A percentile compares a stretch with the other conserved stretches of the same genome.
Conservation (phyloP, 805 yeast genomes). For the Candida tallmaniae region DNA sequence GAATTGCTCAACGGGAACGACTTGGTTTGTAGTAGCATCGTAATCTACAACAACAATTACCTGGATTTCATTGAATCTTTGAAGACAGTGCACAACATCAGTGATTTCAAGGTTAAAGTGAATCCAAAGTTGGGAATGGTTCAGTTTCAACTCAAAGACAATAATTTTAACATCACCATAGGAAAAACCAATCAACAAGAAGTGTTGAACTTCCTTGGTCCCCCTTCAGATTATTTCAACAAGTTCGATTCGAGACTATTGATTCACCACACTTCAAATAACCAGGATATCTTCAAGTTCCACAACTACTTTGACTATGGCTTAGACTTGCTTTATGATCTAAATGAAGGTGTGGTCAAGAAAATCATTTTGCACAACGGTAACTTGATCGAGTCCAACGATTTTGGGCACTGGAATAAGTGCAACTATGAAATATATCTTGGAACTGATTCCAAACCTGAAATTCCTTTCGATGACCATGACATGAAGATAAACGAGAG, state of each 20-base stretch:
- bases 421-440: conserved; percentile 39
- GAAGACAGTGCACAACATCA: background rate
- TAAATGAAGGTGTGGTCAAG: conserved; percentile 34
- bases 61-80: background rate
- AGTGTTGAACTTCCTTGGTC: conserved; percentile 44
- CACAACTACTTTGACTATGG: conserved; percentile 57
- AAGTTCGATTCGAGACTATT: conserved; percentile 41
- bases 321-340: conserved; percentile 48
- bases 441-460: conserved; percentile 1
- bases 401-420: conserved; percentile 51
- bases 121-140: conserved; percentile 18
- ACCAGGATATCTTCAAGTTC: conserved; percentile 28
- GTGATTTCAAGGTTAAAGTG: conserved; percentile 1
- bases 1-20: conserved; percentile 14
- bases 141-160: conserved; percentile 16
- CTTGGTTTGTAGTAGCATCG: background rate
- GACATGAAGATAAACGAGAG: conserved; percentile 14
- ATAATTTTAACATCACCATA: conserved; percentile 18
- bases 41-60: background rate
- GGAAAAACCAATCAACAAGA: conserved; percentile 49
- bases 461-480: conserved; percentile 7
- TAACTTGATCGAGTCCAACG: conserved; percentile 43
- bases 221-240: conserved; percentile 50
- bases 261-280: conserved; percentile 30
- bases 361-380: conserved; percentile 52